Base-by-base conservation (phyloP, 2,329 filamentous ascomycete species). In the Phaeoacremonium minimum region DNA sequence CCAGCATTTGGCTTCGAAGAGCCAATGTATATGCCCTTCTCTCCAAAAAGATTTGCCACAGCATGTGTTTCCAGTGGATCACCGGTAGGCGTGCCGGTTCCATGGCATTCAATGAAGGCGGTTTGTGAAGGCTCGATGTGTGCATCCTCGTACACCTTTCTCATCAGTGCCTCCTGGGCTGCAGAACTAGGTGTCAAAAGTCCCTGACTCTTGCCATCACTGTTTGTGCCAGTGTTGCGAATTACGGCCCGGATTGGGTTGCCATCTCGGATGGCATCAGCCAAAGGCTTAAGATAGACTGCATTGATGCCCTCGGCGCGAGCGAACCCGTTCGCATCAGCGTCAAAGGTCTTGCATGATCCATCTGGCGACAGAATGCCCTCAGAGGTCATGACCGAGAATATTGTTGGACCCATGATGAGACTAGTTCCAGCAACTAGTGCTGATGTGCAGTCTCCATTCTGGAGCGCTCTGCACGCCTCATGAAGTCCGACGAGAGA, bases 251-350 rank as follows among this genome's bases (percentile, higher is more conserved):
- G 50, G 5, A 69, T 51, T 0, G 62, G 61, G 40, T 75, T 67
- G 4, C 64, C 63, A 32, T 72, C 70, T 4, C 55, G 50, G 5
- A 77, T 40, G 0, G 73, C 73, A 30, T 67, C 60, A 4, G 57
- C 51, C 0, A 77, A 48, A 1, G 48, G 55, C 50, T 77, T 77
- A 1, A 78, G 40, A 6, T 66, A 52, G 6, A 77, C 37, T 6
- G 60, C 54, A 3, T 50, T 63, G 12, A 67, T 47, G 5, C 66
- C 73, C 42, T 78, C 74, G 3, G 66, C 73, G 6, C 71, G 59
- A 0, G 57, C 69, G 38, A 74, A 77, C 0, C 74, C 74, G 36
- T 72, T 57, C 0, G 69, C 73, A 7, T 55, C 48, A 3, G 58
- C 52, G 29, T 71, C 68, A 40, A 68, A 72, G 2, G 55, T 54